phyloP scores from a whole-genome alignment of 2,329 filamentous ascomycete species.

The Calonectria ilicicola region DNA sequence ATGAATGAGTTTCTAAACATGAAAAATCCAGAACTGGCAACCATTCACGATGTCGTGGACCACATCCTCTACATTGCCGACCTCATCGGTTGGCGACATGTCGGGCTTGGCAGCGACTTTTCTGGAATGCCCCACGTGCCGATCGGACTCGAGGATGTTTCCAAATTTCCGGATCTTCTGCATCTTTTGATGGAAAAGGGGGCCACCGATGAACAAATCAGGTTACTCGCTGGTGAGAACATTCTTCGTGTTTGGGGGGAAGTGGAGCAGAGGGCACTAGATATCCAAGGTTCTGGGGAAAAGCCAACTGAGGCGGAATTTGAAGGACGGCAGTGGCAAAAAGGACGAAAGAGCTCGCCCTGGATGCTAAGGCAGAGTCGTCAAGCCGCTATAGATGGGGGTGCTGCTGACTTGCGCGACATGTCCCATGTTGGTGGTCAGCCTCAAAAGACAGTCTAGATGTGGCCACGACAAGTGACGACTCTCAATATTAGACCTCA shows the following conservation, averaged over 20 bases:
- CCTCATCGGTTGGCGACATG: slow-evolving; percentile 49
- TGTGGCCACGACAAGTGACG: neutral
- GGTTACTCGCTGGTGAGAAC: slow-evolving; percentile 33
- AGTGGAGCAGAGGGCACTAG: slow-evolving; percentile 41
- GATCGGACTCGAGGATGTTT: slow-evolving; percentile 48
- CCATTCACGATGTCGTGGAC: slow-evolving; percentile 51
- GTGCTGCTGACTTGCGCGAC: slow-evolving; percentile 7
- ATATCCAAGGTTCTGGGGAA: slow-evolving; percentile 36
- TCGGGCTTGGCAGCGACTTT: slow-evolving; percentile 53
- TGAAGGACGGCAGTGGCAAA: slow-evolving; percentile 43
- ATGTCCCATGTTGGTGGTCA: neutral
- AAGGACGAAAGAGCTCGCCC: slow-evolving; percentile 39
- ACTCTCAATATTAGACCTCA: no score
- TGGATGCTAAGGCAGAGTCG: slow-evolving; percentile 39
- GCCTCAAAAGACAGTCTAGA: neutral
- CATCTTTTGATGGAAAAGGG: slow-evolving; percentile 45
- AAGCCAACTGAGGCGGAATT: slow-evolving; percentile 46
- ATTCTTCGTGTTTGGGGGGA: slow-evolving; percentile 38
- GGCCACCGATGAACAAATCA: slow-evolving; percentile 44
- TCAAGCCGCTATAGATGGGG: slow-evolving; percentile 26
- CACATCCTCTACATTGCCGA: slow-evolving; percentile 46
- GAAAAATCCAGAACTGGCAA: slow-evolving; percentile 45
- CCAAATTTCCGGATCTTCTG: slow-evolving; percentile 49
- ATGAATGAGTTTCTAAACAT: slow-evolving; percentile 49
- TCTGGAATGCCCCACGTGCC: slow-evolving; percentile 46